phyloP scores from a whole-genome alignment of 2,329 filamentous ascomycete genomes.

The Aspergillus sp. region DNA sequence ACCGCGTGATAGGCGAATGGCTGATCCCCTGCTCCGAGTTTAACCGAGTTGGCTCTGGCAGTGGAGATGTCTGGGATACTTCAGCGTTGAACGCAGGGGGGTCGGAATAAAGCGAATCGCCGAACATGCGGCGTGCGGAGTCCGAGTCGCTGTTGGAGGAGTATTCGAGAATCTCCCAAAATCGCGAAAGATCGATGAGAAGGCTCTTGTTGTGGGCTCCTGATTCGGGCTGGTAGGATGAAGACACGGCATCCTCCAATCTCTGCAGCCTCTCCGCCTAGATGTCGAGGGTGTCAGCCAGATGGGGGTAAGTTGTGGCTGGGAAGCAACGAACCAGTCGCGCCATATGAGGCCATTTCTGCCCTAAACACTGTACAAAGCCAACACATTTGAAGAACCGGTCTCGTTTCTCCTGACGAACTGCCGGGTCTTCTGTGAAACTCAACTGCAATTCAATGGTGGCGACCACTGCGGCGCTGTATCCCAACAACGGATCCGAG shows the following conservation, averaged over 20 bases:
- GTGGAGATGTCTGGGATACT: constrained; percentile 43
- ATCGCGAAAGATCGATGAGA: constrained; percentile 47
- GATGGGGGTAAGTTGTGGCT: not conserved
- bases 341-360: constrained; percentile 47
- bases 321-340: constrained; percentile 32
- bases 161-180: constrained; percentile 52
- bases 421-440: constrained; percentile 44
- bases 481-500: constrained; percentile 49
- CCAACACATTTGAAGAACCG: constrained; percentile 46
- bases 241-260: constrained; percentile 46
- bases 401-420: constrained; percentile 43
- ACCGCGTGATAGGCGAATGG: constrained; percentile 19
- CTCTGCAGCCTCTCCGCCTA: constrained; percentile 45
- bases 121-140: constrained; percentile 41
- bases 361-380: constrained; percentile 44
- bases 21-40: constrained; percentile 18
- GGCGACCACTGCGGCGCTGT: constrained; percentile 53
- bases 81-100: constrained; percentile 29
- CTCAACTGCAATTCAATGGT: constrained; percentile 56
- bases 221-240: constrained; percentile 40
- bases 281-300: not conserved
- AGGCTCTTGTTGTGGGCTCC: constrained; percentile 35
- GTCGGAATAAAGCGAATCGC: constrained; percentile 37
- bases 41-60: constrained; percentile 45
- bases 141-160: constrained; percentile 41